phyloP scores from a whole-genome alignment of 805 yeast genomes.

The Nadsonia fulvescens region DNA sequence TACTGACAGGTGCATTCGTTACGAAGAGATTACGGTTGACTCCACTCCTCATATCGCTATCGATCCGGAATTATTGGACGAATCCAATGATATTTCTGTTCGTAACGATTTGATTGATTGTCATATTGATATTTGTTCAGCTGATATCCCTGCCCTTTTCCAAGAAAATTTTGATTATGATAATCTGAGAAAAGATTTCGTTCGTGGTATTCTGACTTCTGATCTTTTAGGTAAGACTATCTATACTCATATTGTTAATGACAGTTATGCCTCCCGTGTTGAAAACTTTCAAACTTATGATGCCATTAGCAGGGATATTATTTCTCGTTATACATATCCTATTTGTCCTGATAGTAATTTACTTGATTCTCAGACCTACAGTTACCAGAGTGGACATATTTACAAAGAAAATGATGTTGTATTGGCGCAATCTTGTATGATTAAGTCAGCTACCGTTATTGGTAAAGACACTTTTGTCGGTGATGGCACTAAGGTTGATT shows the following conservation, averaged over 20 bases:
- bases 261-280: conserved; percentile 85
- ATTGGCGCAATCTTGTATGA: conserved; percentile 80
- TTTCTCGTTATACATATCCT: conserved; percentile 88
- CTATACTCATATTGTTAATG: conserved; percentile 67
- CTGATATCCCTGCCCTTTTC: conserved; percentile 86
- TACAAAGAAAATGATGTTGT: conserved; percentile 82
- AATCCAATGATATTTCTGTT: conserved; percentile 54
- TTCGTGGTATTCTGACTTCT: conserved; percentile 75
- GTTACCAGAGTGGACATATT: conserved; percentile 68
- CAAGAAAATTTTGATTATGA: conserved; percentile 95
- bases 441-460: conserved; percentile 64
- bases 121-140: conserved; percentile 87
- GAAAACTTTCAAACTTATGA: conserved; percentile 88
- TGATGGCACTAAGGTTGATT: conserved; percentile 44
- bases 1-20: conserved; percentile 63
- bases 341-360: conserved; percentile 74
- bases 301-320: conserved; percentile 74
- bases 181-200: conserved; percentile 66
- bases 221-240: conserved; percentile 83
- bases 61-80: conserved; percentile 69
- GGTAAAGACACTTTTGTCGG: conserved; percentile 68
- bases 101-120: conserved; percentile 93
- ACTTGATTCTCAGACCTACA: conserved; percentile 50
- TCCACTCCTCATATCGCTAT: conserved; percentile 35
- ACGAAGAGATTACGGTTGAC: conserved; percentile 50